These are phyloP conservation scores for Acanthamoeba culbertsoni DNA, from an alignment of 208 protist genomes.

Conservation along the genomic window DNA sequence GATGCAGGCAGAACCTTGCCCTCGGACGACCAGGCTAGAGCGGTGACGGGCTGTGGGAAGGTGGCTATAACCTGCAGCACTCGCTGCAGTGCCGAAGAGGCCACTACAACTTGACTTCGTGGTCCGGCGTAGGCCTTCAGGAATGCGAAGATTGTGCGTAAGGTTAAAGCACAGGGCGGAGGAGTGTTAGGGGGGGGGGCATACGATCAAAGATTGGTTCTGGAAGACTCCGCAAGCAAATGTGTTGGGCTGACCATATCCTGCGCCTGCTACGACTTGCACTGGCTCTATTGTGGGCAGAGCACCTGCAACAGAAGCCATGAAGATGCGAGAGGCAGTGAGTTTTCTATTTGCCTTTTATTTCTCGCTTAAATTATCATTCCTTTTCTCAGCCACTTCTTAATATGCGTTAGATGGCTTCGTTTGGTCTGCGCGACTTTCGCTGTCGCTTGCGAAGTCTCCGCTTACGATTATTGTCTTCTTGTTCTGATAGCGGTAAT, in stretches of 20 bases:
- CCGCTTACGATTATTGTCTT: too few species aligned
- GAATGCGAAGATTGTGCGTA: not conserved
- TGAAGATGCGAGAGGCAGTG: too few species aligned
- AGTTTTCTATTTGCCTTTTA: too few species aligned
- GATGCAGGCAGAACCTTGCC: not conserved
- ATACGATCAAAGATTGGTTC: not conserved
- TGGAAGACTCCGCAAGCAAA: not conserved
- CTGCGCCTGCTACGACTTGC: constrained; percentile 7
- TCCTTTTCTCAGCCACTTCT: too few species aligned
- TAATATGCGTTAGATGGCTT: too few species aligned
- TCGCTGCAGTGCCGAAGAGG: not conserved
- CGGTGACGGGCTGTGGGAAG: not conserved
- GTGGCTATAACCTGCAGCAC: not conserved
- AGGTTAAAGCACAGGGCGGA: not conserved
- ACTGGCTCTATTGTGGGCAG: not conserved
- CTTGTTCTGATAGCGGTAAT: too few species aligned
- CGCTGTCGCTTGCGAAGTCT: too few species aligned
- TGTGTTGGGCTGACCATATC: constrained; percentile 1
- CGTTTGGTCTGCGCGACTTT: too few species aligned
- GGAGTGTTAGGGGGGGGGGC: not conserved
- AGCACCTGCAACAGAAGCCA: not conserved
- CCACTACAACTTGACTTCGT: not conserved
- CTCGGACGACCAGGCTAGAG: not conserved
- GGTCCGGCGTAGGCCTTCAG: not conserved
- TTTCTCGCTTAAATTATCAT: too few species aligned